These are phyloP conservation scores for Zasmidium citrigriseum DNA, from an alignment of 2,329 filamentous ascomycete genomes.

Conservation along the genomic window DNA sequence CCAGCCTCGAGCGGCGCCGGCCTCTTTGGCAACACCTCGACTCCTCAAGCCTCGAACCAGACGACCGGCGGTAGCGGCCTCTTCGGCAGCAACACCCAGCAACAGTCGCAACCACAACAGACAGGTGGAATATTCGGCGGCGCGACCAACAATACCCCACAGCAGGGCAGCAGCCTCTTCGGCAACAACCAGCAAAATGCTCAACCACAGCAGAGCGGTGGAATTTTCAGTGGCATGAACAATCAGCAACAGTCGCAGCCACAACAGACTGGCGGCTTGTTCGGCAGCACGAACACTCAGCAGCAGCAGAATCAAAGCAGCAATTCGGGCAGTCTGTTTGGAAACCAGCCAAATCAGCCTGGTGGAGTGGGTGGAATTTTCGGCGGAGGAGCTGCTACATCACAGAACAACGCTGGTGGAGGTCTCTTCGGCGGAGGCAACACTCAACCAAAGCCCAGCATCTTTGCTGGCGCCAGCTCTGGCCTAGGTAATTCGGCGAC, in stretches of 20 bases:
- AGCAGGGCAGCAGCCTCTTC: too few relatives aligned
- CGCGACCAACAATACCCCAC: too few relatives aligned
- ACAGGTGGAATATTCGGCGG: constrained; percentile 24
- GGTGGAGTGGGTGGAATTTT: neutral
- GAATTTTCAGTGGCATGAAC: constrained; percentile 16
- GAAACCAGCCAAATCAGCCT: neutral
- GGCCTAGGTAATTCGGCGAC: constrained; percentile 11
- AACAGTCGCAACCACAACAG: constrained; percentile 21
- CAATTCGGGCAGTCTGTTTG: constrained; percentile 16
- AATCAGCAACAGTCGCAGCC: constrained; percentile 7
- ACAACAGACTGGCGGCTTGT: constrained; percentile 7
- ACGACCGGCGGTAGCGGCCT: constrained; percentile 9
- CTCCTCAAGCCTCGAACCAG: constrained; percentile 14
- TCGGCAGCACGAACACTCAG: constrained; percentile 8
- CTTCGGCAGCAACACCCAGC: constrained; percentile 15
- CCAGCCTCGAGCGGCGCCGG: constrained; percentile 6
- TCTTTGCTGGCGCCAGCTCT: neutral
- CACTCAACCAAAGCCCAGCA: constrained; percentile 8
- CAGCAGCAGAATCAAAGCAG: constrained; percentile 10
- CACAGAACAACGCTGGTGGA: constrained; percentile 8
- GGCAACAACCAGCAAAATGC: neutral
- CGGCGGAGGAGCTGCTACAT: neutral
- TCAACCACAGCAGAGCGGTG: neutral
- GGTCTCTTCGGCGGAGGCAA: constrained; percentile 30
- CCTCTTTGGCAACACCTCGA: constrained; percentile 10